Evolutionary conservation across 1,284 basidiomycete species (phyloP).

Genomic region (Lentinula novae-zelandiae): DNA sequence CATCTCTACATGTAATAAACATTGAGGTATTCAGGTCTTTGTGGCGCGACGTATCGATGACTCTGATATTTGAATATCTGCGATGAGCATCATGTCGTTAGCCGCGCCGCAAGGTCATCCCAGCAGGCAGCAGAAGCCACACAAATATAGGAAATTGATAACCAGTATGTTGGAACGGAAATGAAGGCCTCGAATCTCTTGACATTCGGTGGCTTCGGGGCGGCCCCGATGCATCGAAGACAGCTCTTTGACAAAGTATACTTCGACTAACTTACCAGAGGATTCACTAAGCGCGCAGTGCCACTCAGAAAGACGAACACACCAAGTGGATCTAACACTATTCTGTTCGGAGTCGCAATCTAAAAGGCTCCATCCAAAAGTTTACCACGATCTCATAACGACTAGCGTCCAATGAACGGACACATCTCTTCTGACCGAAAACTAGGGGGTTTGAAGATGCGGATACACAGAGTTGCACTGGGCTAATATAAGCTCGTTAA

Average conservation of each 20-base stretch:
- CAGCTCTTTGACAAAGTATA: background rate
- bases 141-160: background rate
- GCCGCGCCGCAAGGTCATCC: slow-evolving; percentile 3
- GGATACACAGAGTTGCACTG: background rate
- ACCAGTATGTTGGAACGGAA: background rate
- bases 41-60: background rate
- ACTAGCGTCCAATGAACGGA: background rate
- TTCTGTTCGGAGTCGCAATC: too few relatives aligned
- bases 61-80: background rate
- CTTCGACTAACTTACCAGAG: too few relatives aligned
- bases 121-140: background rate
- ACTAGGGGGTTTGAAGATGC: background rate
- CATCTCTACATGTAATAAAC: background rate
- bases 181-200: background rate
- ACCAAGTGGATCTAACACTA: too few relatives aligned
- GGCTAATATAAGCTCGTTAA: background rate
- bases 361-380: too few relatives aligned
- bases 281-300: background rate
- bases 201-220: background rate
- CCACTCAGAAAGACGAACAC: background rate
- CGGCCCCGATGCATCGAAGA: background rate
- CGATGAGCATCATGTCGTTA: background rate
- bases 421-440: background rate
- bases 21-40: background rate
- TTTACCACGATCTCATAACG: too few relatives aligned